Percentiles rank a stretch among this genome's conserved stretches.
Evolutionary conservation across 176 grass and related monocot genomes (phyloP).

Genomic region (Eragrostis nindensis): DNA sequence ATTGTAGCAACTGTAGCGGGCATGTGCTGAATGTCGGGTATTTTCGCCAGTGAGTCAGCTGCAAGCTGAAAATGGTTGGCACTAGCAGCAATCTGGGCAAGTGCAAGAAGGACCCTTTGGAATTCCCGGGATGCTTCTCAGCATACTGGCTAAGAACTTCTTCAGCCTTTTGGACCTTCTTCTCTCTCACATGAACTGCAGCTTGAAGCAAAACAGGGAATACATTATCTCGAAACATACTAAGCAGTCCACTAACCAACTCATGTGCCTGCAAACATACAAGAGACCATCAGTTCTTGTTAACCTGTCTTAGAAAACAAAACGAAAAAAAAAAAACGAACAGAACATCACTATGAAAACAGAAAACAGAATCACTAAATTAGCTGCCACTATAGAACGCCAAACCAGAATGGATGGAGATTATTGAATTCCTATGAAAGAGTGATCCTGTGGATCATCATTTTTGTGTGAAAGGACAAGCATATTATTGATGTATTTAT

Average conservation of each 20-base stretch:
- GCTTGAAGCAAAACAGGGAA: slow-evolving; percentile 79
- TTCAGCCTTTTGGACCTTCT: slow-evolving; percentile 78
- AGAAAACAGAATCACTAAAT: not conserved
- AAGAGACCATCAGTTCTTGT: not conserved
- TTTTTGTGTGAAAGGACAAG: not conserved
- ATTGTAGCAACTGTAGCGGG: slow-evolving; percentile 79
- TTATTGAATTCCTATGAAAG: not conserved
- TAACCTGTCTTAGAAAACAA: not conserved
- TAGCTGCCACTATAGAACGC: not conserved
- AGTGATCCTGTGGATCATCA: not conserved
- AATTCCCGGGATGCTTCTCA: slow-evolving; percentile 73
- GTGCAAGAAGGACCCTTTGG: slow-evolving; percentile 65
- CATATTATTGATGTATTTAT: not conserved
- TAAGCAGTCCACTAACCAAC: slow-evolving; percentile 58
- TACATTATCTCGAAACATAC: slow-evolving; percentile 61
- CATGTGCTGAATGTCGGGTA: slow-evolving; percentile 84
- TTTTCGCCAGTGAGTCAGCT: slow-evolving; percentile 67
- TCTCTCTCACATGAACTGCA: slow-evolving; percentile 77
- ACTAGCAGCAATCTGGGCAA: slow-evolving; percentile 71
- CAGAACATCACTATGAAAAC: slow-evolving; percentile 2
- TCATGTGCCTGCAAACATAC: slow-evolving; percentile 67
- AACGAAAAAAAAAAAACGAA: slow-evolving; percentile 5
- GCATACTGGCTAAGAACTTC: slow-evolving; percentile 72
- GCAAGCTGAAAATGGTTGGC: slow-evolving; percentile 82
- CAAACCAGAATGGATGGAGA: slow-evolving; percentile 10